A percentile compares a stretch with the other conserved stretches of the same genome.
phyloP scores from a whole-genome alignment of 2,329 filamentous ascomycete species.

The Talaromyces sp. region DNA sequence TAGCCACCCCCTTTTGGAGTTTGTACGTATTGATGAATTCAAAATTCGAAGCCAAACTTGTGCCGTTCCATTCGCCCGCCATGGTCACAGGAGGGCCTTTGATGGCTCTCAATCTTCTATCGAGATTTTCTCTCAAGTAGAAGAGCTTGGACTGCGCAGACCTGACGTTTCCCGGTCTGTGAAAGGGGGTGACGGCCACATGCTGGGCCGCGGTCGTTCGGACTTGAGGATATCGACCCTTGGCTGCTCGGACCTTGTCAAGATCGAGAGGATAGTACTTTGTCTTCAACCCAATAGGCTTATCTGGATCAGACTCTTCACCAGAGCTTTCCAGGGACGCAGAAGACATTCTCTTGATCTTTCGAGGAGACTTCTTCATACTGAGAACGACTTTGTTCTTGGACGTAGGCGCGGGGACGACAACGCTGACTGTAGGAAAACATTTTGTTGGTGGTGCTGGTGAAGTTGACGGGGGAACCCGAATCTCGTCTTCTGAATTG shows the following conservation, averaged over 20 bases:
- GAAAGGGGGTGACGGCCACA: neutral
- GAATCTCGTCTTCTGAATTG: neutral
- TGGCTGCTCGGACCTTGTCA: conserved; percentile 2
- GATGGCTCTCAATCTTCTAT: conserved; percentile 21
- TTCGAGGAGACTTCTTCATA: neutral
- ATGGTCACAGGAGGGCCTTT: conserved; percentile 27
- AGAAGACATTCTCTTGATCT: conserved; percentile 1
- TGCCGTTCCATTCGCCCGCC: conserved; percentile 10
- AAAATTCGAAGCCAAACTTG: conserved; percentile 27
- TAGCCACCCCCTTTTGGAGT: conserved; percentile 26
- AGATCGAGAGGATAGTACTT: conserved; percentile 11
- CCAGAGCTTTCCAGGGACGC: conserved; percentile 1
- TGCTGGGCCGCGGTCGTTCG: neutral
- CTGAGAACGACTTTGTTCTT: neutral
- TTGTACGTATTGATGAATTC: conserved; percentile 36
- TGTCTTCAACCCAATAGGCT: conserved; percentile 2
- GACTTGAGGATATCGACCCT: conserved; percentile 9
- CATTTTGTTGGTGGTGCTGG: neutral
- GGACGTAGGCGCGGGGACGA: neutral
- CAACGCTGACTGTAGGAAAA: neutral
- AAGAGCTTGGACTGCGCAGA: neutral
- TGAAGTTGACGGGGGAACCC: neutral
- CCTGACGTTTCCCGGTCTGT: neutral
- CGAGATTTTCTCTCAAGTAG: conserved; percentile 16
- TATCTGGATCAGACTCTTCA: conserved; percentile 3